phyloP scores from a whole-genome alignment of 495 filamentous ascomycete genomes.

The Copromyces sp. region DNA sequence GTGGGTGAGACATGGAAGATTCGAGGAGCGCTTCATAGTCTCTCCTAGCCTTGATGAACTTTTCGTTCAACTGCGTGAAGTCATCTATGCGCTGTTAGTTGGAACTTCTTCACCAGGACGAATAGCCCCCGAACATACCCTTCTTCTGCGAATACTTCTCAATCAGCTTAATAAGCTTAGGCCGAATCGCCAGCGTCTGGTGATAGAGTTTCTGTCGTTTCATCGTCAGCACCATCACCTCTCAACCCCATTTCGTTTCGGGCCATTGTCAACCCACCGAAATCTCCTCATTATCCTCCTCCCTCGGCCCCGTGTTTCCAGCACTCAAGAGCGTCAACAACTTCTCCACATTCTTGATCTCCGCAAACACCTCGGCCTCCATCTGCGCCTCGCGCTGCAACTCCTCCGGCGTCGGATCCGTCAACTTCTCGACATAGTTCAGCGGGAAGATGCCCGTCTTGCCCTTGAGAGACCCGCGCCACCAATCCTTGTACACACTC shows the following conservation, averaged over 20 bases:
- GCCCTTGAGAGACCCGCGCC: slow-evolving; percentile 88
- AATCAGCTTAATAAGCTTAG: slow-evolving; percentile 95
- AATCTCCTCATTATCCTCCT: slow-evolving; percentile 87
- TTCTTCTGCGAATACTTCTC: slow-evolving; percentile 99
- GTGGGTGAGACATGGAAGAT: slow-evolving; percentile 83
- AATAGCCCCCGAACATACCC: slow-evolving; percentile 40
- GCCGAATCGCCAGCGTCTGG: slow-evolving; percentile 83
- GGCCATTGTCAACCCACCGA: slow-evolving; percentile 43
- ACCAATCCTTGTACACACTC: slow-evolving; percentile 99
- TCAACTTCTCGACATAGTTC: slow-evolving; percentile 96
- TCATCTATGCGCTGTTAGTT: slow-evolving; percentile 55
- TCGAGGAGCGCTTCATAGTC: slow-evolving; percentile 96
- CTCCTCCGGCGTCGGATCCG: slow-evolving; percentile 90
- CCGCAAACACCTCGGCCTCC: slow-evolving; percentile 94
- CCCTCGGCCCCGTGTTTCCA: slow-evolving; percentile 77
- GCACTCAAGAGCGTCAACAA: slow-evolving; percentile 87
- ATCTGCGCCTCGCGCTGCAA: slow-evolving; percentile 92
- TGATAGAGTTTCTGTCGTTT: slow-evolving; percentile 69
- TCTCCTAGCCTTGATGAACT: slow-evolving; percentile 95
- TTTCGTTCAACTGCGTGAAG: slow-evolving; percentile 95
- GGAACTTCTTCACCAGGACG: background rate
- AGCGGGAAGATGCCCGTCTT: slow-evolving; percentile 97
- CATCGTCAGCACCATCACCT: background rate
- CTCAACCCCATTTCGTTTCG: background rate
- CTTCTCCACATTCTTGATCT: slow-evolving; percentile 99